These are phyloP conservation scores for Aspergillus egyptiacus DNA, from an alignment of 495 filamentous ascomycete species.

Conservation along the genomic window DNA sequence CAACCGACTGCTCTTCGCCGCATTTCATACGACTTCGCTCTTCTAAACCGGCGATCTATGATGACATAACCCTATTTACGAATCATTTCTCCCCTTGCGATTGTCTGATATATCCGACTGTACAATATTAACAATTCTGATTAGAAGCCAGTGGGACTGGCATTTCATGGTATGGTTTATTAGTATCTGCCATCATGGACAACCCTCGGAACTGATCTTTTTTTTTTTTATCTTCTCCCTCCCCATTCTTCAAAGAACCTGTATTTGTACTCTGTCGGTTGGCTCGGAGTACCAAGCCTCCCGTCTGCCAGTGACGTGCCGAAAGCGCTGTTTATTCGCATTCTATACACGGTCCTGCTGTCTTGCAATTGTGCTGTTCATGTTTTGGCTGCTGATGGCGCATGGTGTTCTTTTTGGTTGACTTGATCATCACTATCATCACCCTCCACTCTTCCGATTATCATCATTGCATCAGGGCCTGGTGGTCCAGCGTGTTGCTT, in stretches of 20 bases:
- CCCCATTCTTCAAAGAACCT: conserved; percentile 7
- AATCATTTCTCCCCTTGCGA: conserved; percentile 19
- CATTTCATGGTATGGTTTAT: conserved; percentile 28
- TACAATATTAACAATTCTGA: conserved; percentile 39
- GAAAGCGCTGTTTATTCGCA: neutral
- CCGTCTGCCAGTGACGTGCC: no score
- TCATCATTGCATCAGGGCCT: conserved; percentile 25
- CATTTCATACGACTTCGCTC: conserved; percentile 5
- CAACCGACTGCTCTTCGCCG: neutral
- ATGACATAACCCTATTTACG: conserved; percentile 12
- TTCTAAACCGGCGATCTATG: conserved; percentile 4
- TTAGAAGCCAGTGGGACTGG: conserved; percentile 36
- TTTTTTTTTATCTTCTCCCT: conserved; percentile 19
- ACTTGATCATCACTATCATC: conserved; percentile 5
- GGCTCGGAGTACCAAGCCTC: neutral
- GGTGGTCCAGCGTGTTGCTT: conserved; percentile 18
- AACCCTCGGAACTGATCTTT: conserved; percentile 6
- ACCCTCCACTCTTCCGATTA: conserved; percentile 29
- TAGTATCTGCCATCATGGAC: conserved; percentile 20
- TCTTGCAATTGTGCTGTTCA: conserved; percentile 14
- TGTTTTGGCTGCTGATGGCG: conserved; percentile 21
- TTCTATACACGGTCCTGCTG: no score
- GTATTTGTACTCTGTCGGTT: conserved; percentile 13
- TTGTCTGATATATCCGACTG: conserved; percentile 34
- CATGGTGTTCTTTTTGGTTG: conserved; percentile 23